Evolutionary conservation across 345 rosid species (phyloP), one percentile per base, ranked within the genome.

Genomic region (Bruguiera sexangula): DNA sequence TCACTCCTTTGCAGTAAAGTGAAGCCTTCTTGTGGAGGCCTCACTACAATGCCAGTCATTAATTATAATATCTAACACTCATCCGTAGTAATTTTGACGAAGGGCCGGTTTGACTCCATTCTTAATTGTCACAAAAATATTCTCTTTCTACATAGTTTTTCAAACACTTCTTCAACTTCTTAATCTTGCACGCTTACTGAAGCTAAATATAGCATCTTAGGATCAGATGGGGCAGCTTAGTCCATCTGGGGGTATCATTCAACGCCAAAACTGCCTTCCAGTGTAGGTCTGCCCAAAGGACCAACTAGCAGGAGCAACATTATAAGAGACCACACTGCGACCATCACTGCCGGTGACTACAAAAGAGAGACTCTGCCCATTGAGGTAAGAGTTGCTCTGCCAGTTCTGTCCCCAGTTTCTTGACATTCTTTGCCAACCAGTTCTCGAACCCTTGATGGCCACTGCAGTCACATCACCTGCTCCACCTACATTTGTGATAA

Each of bases 321-420:
- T 77, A 72, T 79, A 75, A 68, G 77, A 73, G 19, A 73, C 74
- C 82, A 85, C 79, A 27, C 71, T 76, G 15, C 75, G 76, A 2
- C 89, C 87, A 60, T 85, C 84, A 64, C 89, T 85, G 31, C 83
- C 18, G 37, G 85, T 86, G 62, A 88, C 89, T 50, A 73, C 76
- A 69, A 86, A 85, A 6, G 90, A 85, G 18, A 88, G 82, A 56
- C 78, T 74, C 62, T 86, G 90, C 1, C 85, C 93, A 60, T 82
- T 74, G 3, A 86, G 84, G 72, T 82, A 78, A 21, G 84, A 60
- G 73, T 83, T 82, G 65, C 88, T 86, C 68, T 88, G 88, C 93
- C 93, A 88, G 5, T 86, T 86, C 67, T 88, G 90, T 22, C 93
- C 93, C 90, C 89, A 86, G 75, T 86, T 88, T 75, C 93, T 81